Evolutionary conservation across 192 early-diverging fungal species (phyloP).

Genomic region (Entomortierella beljakovae): DNA sequence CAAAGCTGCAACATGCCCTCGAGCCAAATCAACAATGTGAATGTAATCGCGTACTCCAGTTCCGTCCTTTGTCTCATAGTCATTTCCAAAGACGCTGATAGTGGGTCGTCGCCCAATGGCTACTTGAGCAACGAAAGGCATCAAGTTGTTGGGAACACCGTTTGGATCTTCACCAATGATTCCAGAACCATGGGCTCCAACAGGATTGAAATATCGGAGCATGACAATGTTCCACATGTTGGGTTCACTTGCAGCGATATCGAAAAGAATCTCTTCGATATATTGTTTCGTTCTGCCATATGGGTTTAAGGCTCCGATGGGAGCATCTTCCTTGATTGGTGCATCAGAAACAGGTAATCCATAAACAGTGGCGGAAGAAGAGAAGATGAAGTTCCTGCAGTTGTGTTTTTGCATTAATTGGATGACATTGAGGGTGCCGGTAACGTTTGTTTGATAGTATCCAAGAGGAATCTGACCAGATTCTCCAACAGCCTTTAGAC

Average conservation of each 20-base stretch:
- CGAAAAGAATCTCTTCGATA: conserved; percentile 81
- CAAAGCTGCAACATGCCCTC: conserved; percentile 89
- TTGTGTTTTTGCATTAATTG: conserved; percentile 82
- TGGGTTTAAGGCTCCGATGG: conserved; percentile 81
- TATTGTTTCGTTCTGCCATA: conserved; percentile 93
- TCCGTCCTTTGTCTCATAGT: conserved; percentile 95
- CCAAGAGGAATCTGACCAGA: conserved; percentile 79
- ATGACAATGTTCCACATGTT: conserved; percentile 67
- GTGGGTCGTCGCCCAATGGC: conserved; percentile 86
- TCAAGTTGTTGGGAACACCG: conserved; percentile 91
- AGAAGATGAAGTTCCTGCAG: conserved; percentile 91
- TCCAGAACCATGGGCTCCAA: conserved; percentile 93
- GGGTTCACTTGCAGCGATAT: conserved; percentile 49
- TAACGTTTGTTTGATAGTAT: conserved; percentile 96
- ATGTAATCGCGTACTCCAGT: conserved; percentile 97
- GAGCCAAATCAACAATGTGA: conserved; percentile 93
- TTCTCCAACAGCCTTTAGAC: conserved; percentile 87
- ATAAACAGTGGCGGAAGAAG: conserved; percentile 92
- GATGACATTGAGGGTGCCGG: conserved; percentile 85
- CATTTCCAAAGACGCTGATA: conserved; percentile 91
- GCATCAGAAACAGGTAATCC: conserved; percentile 57
- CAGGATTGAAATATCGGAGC: conserved; percentile 97
- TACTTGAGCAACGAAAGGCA: conserved; percentile 93
- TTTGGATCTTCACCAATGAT: conserved; percentile 93
- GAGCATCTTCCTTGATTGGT: conserved; percentile 66